Evolutionary conservation across 805 yeast species (phyloP).

Genomic region (Ogataea pini): DNA sequence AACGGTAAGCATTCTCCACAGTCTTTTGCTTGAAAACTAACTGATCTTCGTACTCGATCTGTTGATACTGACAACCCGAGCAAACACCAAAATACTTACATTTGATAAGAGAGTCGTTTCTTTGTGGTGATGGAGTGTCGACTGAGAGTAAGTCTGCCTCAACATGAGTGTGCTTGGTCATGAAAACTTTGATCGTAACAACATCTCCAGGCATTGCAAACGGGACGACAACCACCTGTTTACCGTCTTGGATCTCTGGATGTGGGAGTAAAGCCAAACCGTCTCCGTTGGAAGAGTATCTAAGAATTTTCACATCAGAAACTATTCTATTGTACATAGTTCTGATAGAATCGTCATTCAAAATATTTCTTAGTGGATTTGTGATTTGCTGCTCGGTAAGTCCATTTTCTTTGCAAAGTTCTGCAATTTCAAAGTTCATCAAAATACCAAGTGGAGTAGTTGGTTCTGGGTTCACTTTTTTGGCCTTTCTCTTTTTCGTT

Average conservation of each 20-base stretch:
- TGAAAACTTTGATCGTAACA: conserved; percentile 69
- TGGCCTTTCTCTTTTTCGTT: conserved; percentile 43
- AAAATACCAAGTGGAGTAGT: conserved; percentile 83
- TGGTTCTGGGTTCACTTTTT: conserved; percentile 66
- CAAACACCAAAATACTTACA: conserved; percentile 90
- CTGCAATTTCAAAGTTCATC: conserved; percentile 63
- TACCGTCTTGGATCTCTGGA: conserved; percentile 46
- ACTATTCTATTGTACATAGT: conserved; percentile 53
- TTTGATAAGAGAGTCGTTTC: conserved; percentile 60
- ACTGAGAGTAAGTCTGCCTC: conserved; percentile 68
- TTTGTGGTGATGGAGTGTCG: conserved; percentile 37
- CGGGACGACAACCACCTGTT: conserved; percentile 77
- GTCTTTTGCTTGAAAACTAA: conserved; percentile 70
- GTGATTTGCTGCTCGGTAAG: conserved; percentile 48
- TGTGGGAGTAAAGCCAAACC: conserved; percentile 73
- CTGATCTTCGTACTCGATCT: conserved; percentile 71
- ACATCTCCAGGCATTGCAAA: conserved; percentile 86
- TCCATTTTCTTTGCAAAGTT: conserved; percentile 45
- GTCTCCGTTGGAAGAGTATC: conserved; percentile 78
- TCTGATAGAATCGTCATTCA: conserved; percentile 56
- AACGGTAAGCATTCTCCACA: conserved; percentile 77
- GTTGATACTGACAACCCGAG: conserved; percentile 94
- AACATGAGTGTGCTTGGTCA: conserved; percentile 71
- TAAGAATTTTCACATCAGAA: conserved; percentile 54
- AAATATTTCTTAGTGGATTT: conserved; percentile 65